Base-by-base conservation (phyloP, 1,284 basidiomycete genomes). In the Salmacisia buchloeana region DNA sequence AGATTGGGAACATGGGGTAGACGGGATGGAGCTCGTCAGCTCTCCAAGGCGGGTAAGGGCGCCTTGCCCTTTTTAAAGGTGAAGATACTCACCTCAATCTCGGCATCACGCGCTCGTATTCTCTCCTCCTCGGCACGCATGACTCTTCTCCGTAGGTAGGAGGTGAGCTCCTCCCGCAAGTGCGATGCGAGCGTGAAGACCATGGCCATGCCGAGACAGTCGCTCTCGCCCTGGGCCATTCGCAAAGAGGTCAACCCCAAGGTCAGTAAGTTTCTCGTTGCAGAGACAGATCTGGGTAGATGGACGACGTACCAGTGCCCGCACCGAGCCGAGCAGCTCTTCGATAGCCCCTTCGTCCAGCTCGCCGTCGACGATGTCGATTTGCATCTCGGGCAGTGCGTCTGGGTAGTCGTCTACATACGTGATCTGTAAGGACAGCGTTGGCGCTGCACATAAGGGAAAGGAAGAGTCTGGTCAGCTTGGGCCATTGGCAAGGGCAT, bases 121-220 rank as follows among this genome's bases (percentile, higher is more conserved):
- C 70, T 86, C 68, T 85, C 84, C 63, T 83, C 82, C 66, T 83
- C 84, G 60, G 81, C 84, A 34, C 83, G 82, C 65, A 90, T 85
- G 52, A 82, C 78, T 52, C 84, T 68, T 29, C 57, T 58, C 12
- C 69, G 71, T 58, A 75, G 67, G 43, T 77, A 68, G n/a, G 65
- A 70, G 3, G 87, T 86, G 13, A 97, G 82, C 58, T 86, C 84
- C 78, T 97, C 94, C 67, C 90, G 85, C 52, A 97, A 84, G 72
- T 91, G 89, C 2, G 91, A 89, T 3, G 92, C 89, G 5, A 98
- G 84, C 0, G 94, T 92, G 78, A 97, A 98, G 12, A 92, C 94
- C 93, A 97, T 97, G 1, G 94, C 92, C 89, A 97, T 94, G 39
- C 93, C 93, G 27, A 92, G 78, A 72, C 91, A 94, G 76, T 97